A percentile compares a stretch with the other conserved stretches of the same genome.
Conservation (phyloP, 2,329 filamentous ascomycete genomes). For the Myriosclerotinia scirpicola region DNA sequence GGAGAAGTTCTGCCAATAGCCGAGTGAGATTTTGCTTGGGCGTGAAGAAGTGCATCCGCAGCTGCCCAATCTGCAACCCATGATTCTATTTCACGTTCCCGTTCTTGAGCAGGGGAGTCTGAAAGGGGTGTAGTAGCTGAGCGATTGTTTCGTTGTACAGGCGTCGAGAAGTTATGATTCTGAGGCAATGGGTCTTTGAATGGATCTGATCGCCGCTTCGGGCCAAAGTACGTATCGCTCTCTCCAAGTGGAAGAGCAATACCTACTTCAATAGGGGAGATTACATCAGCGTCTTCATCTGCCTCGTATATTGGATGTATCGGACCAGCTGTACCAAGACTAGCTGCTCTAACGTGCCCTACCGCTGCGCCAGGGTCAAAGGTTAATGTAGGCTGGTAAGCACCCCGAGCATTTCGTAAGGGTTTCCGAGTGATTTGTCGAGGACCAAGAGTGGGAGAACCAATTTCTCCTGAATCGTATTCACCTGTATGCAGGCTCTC, state of each 20-base stretch:
- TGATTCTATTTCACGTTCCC: constrained; percentile 41
- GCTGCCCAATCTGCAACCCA: constrained; percentile 43
- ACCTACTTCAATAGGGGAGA: constrained; percentile 29
- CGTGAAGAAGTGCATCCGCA: constrained; percentile 39
- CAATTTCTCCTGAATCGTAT: constrained; percentile 29
- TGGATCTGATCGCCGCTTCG: constrained; percentile 35
- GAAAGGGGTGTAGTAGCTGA: constrained; percentile 28
- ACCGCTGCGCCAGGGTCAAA: constrained; percentile 43
- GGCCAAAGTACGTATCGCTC: constrained; percentile 12
- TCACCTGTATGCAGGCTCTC: constrained; percentile 33
- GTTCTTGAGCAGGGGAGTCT: constrained; percentile 35
- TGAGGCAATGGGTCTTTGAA: constrained; percentile 35
- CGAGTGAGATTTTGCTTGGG: constrained; percentile 37
- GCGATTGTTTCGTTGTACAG: constrained; percentile 22
- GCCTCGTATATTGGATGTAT: constrained; percentile 67
- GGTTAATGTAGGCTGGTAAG: constrained; percentile 44
- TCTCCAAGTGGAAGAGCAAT: constrained; percentile 30
- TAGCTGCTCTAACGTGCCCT: constrained; percentile 46
- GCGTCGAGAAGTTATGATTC: constrained; percentile 21
- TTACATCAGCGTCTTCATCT: constrained; percentile 47
- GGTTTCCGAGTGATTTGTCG: constrained; percentile 42
- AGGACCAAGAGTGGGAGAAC: constrained; percentile 25
- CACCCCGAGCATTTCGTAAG: constrained; percentile 40
- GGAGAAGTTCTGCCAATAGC: constrained; percentile 38
- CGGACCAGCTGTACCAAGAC: constrained; percentile 49